phyloP scores from a whole-genome alignment of 352 stramenopile species.

The Phytophthora pini region DNA sequence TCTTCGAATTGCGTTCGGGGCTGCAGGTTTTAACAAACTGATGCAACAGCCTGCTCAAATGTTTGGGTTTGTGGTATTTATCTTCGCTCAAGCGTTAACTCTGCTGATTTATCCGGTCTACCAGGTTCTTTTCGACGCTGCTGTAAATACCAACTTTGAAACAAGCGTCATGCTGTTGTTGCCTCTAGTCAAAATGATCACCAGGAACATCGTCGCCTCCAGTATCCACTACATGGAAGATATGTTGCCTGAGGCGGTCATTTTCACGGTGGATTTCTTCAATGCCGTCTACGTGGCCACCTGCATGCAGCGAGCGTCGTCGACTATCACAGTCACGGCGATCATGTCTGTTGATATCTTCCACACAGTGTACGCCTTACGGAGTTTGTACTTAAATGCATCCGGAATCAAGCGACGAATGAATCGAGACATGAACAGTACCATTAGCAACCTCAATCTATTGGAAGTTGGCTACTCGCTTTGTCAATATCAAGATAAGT shows the following conservation, averaged over 20 bases:
- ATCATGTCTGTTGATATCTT: constrained; percentile 10
- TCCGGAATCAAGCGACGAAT: constrained; percentile 12
- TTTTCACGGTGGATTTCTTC: constrained; percentile 59
- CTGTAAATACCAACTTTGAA: constrained; percentile 7
- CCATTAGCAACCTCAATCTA: neutral
- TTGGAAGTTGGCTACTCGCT: constrained; percentile 15
- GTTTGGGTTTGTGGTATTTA: constrained; percentile 17
- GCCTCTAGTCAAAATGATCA: constrained; percentile 19
- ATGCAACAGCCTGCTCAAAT: constrained; percentile 17
- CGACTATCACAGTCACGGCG: neutral
- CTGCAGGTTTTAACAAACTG: constrained; percentile 12
- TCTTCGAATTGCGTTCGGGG: constrained; percentile 11
- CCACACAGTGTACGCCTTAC: constrained; percentile 3
- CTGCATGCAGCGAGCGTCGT: constrained; percentile 19
- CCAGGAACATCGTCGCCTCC: constrained; percentile 29
- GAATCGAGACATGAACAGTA: constrained; percentile 1
- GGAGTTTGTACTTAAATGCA: constrained; percentile 3
- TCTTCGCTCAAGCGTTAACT: constrained; percentile 21
- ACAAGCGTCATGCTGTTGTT: constrained; percentile 13
- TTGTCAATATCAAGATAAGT: constrained; percentile 16
- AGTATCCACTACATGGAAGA: constrained; percentile 34
- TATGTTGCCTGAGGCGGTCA: constrained; percentile 41
- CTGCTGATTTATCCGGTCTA: constrained; percentile 20
- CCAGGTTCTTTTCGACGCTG: constrained; percentile 21
- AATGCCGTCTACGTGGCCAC: constrained; percentile 44